Evolutionary conservation across 176 grass and related monocot genomes (phyloP), one percentile per base, ranked within the genome.

Genomic region (Rhynchospora tenuis): DNA sequence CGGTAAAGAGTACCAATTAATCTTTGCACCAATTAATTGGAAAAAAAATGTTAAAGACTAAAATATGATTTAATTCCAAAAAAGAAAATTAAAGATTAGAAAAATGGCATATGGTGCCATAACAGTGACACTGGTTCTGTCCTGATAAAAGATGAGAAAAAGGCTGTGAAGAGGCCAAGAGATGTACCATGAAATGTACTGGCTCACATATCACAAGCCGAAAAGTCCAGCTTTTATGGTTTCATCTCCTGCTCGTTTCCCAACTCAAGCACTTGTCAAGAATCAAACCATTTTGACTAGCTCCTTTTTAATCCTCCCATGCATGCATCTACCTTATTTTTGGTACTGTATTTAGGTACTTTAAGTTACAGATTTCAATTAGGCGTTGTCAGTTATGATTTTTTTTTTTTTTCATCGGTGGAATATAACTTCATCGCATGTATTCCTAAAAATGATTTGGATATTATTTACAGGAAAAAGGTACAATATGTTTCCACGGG

Each of bases 151-250:
- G 56, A 59, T 73, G 69, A 62, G 79, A 64, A 64, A 81, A 48
- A 81, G 20, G 38, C 58, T 81, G 58, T 48, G 51, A 81, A 64
- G 75, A 46, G 20, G 44, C 69, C 69, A 50, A 73, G 19, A 73
- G n/a, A 73, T 16, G 79, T 81, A 81, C 78, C 17, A 42, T 81
- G 78, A 45, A 61, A n/a, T 80, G 78, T 81, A 81, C 79, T 62
- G 31, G n/a, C 55, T 81, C 79, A 43, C 19, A 64, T 62, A 63
- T 62, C 79, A 61, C 79, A 81, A 81, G 58, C 58, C 38, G 10
- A 64, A 80, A 81, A 64, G 58, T 59, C 19, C 38, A 64, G 42
- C 31, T 64, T 46, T 31, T 64, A 44, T 64, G 19, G 9, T 50
- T 73, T 48, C 19, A 72, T 81, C 76, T 80, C 59, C 79, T 81